phyloP scores from a whole-genome alignment of 768 basidiomycete genomes.

The Mycena epipterygia region DNA sequence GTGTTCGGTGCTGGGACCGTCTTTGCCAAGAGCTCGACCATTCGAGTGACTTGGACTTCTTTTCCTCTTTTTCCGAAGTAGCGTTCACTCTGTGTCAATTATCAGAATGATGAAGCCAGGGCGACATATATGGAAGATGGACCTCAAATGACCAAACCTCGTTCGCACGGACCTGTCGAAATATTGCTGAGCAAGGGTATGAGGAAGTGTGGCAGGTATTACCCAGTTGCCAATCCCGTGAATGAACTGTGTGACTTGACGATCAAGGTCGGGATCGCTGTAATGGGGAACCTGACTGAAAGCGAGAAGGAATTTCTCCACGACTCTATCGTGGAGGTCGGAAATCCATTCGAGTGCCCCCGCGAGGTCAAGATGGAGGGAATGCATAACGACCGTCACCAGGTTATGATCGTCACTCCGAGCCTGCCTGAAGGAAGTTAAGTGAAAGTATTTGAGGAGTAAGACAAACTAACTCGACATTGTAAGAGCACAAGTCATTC shows the following conservation, averaged over 20 bases:
- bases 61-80: constrained; percentile 3
- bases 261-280: not conserved
- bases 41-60: constrained; percentile 8
- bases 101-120: not conserved
- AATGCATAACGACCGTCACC: constrained; percentile 2
- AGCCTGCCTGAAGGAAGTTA: constrained; percentile 8
- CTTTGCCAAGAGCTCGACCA: constrained; percentile 10
- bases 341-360: constrained; percentile 11
- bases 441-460: not conserved
- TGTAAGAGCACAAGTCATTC: constrained; percentile 16
- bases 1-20: not conserved
- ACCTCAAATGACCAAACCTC: constrained; percentile 14
- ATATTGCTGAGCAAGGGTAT: constrained; percentile 1
- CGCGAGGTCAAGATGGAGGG: constrained; percentile 8
- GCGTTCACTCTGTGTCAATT: constrained; percentile 12
- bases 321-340: not conserved
- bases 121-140: not conserved
- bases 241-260: not conserved
- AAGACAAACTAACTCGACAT: constrained; percentile 12
- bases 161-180: constrained; percentile 8
- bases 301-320: constrained; percentile 2
- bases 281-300: constrained; percentile 8
- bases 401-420: constrained; percentile 15
- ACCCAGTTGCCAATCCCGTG: constrained; percentile 12
- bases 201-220: not conserved